These are phyloP conservation scores for Tetrapisispora nanseiensis DNA, from an alignment of 805 yeast species.

Conservation along the genomic window DNA sequence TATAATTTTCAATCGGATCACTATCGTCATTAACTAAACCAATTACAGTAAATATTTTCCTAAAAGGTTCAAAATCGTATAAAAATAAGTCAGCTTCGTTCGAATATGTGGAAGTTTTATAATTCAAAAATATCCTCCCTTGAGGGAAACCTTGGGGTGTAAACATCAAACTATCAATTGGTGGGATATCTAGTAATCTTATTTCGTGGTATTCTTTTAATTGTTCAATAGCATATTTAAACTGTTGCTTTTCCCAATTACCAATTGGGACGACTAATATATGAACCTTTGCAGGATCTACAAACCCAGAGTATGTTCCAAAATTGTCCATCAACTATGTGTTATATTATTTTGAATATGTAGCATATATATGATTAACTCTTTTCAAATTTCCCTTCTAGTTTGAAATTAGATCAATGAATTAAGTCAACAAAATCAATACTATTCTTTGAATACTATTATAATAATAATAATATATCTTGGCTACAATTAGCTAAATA, in stretches of 20 bases:
- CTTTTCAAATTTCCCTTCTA: too few relatives aligned
- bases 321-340: conserved; percentile 1
- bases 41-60: conserved; percentile 61
- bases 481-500: too few relatives aligned
- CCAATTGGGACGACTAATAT: conserved; percentile 63
- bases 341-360: too few relatives aligned
- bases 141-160: conserved; percentile 80
- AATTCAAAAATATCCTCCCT: conserved; percentile 60
- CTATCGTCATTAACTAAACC: conserved; percentile 33
- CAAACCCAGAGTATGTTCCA: conserved; percentile 22
- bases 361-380: too few relatives aligned
- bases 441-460: too few relatives aligned
- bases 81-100: conserved; percentile 55
- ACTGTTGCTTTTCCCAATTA: conserved; percentile 32
- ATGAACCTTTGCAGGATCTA: conserved; percentile 57
- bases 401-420: too few relatives aligned
- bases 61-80: conserved; percentile 82
- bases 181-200: conserved; percentile 65
- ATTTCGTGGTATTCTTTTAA: conserved; percentile 50
- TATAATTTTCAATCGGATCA: conserved; percentile 23
- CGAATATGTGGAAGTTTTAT: conserved; percentile 31
- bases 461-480: too few relatives aligned
- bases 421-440: too few relatives aligned
- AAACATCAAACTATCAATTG: conserved; percentile 49
- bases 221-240: conserved; percentile 32